Conservation (phyloP, 768 basidiomycete species). For the Tricholomella constricta region DNA sequence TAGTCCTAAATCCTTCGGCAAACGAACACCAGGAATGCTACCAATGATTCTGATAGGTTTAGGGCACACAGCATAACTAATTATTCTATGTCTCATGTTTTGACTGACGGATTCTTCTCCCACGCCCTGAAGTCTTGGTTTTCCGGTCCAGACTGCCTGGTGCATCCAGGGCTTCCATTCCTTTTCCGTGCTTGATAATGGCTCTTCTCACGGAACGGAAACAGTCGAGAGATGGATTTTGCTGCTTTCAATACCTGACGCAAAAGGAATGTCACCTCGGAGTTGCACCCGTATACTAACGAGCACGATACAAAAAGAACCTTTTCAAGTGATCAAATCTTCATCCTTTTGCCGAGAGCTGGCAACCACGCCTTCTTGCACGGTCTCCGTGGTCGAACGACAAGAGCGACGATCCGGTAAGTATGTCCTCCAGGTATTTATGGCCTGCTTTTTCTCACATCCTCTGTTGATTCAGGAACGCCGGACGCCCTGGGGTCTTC, state of each 20-base stretch:
- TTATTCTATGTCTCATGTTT: too few relatives aligned
- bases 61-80: too few relatives aligned
- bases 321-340: neutral
- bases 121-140: too few relatives aligned
- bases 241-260: neutral
- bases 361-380: constrained; percentile 6
- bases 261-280: constrained; percentile 1
- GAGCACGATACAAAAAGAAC: neutral
- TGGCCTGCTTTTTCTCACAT: constrained; percentile 11
- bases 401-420: constrained; percentile 9
- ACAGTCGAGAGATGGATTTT: neutral
- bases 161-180: too few relatives aligned
- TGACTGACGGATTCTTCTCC: too few relatives aligned
- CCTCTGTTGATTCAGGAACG: constrained; percentile 12
- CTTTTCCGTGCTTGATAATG: too few relatives aligned
- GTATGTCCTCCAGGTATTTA: constrained; percentile 2
- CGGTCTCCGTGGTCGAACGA: constrained; percentile 11
- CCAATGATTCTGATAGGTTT: too few relatives aligned
- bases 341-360: neutral
- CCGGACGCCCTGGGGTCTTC: neutral
- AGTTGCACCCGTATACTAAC: neutral
- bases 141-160: too few relatives aligned
- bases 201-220: neutral
- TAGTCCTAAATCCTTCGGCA: too few relatives aligned
- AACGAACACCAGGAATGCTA: too few relatives aligned